Conservation (phyloP, 2,329 filamentous ascomycete genomes). For the Pseudocercospora pini-densiflorae region DNA sequence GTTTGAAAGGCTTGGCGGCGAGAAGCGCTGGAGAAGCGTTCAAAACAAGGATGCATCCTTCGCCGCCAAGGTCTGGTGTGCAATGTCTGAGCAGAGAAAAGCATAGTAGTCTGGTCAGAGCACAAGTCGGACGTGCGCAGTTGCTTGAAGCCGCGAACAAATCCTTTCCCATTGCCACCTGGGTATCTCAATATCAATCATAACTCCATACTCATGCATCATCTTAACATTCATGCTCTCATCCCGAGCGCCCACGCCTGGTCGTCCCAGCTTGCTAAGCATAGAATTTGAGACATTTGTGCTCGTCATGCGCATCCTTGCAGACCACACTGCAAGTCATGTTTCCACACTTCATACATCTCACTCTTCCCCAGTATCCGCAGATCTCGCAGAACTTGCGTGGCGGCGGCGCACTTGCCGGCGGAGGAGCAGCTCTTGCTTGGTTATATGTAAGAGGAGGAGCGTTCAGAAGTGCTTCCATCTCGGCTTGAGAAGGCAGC, state of each 20-base stretch:
- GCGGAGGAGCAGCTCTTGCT: conserved; percentile 53
- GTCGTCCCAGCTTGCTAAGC: conserved; percentile 29
- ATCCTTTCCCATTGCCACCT: background rate
- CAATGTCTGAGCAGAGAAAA: background rate
- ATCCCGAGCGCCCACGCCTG: conserved; percentile 11
- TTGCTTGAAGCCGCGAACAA: no score
- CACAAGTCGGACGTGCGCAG: background rate
- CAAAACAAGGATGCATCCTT: no score
- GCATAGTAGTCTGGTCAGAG: background rate
- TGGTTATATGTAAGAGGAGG: conserved; percentile 72
- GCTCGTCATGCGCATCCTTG: conserved; percentile 72
- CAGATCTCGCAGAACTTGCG: conserved; percentile 78
- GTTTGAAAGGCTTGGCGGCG: background rate
- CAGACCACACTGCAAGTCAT: conserved; percentile 79
- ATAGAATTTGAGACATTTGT: conserved; percentile 64
- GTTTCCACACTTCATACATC: conserved; percentile 77
- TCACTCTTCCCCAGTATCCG: conserved; percentile 79
- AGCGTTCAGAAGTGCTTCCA: conserved; percentile 66
- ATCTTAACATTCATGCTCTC: background rate
- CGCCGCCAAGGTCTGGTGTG: background rate
- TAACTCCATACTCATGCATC: background rate
- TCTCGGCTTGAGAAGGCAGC: conserved; percentile 51
- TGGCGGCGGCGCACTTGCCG: conserved; percentile 52
- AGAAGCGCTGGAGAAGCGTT: no score
- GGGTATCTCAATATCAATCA: background rate